Evolutionary conservation across 129 eudicot species (phyloP), one percentile per base, ranked within the genome.

Genomic region (Erigeron canadensis): DNA sequence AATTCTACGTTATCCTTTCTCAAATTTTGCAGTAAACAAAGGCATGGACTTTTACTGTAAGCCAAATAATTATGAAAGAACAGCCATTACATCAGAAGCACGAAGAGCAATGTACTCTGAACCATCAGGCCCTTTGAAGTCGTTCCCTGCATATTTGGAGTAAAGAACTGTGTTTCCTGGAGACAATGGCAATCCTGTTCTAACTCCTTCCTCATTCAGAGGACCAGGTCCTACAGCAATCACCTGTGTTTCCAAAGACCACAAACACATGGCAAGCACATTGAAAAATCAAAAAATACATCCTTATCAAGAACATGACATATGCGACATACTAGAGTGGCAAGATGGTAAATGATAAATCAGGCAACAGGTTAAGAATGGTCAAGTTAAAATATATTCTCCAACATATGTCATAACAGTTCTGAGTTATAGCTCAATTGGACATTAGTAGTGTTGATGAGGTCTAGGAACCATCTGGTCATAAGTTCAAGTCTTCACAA

Each of bases 151-250:
- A 21, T 86, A 93, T 72, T 93, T 93, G 10, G 98, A 93, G 84
- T 81, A 93, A 76, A 93, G 81, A 65, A 93, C 98, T 12, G 90
- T 86, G 83, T 81, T 85, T 68, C 98, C 98, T 19, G 89, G 69
- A 28, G 86, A 47, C 43, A 91, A 38, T 34, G 96, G 66, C 43
- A 89, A 61, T 6, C 83, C 81, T 39, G 75, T 87, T 80, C 98
- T 87, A n/a, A 87, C 84, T 57, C 98, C 98, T 48, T 89, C 95
- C 77, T 87, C 90, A 19, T 89, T 88, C 15, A 93, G 75, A 45
- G 86, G 74, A 63, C 98, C 98, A 56, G 98, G 96, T 6, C 98
- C 98, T 5, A 87, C 91, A 6, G 98, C 98, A 77, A 93, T 67
- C 68, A 93, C 95, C 98, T 93, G 86, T 34, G 39, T 41, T 44